phyloP scores from a whole-genome alignment of 768 basidiomycete species.

The Tulasnella sp. region DNA sequence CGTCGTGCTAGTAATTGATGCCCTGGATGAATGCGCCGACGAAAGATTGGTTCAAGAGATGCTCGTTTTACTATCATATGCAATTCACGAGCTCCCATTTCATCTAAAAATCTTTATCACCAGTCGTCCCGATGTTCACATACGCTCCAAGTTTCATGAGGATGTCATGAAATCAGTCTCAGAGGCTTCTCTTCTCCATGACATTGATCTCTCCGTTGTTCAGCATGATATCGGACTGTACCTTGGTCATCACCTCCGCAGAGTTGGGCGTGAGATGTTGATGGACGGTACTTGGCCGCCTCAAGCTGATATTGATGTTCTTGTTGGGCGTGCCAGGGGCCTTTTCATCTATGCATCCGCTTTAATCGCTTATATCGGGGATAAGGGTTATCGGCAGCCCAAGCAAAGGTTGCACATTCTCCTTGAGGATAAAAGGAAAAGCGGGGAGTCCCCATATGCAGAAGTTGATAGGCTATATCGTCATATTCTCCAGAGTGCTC shows the following conservation, averaged over 20 bases:
- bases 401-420: neutral
- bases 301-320: neutral
- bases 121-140: conserved; percentile 24
- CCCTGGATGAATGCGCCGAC: conserved; percentile 27
- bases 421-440: too few species aligned
- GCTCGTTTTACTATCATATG: conserved; percentile 20
- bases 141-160: conserved; percentile 12
- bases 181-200: conserved; percentile 1
- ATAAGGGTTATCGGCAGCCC: neutral
- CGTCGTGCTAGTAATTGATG: conserved; percentile 28
- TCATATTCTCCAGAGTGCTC: neutral
- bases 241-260: conserved; percentile 1
- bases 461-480: neutral
- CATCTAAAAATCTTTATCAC: conserved; percentile 27
- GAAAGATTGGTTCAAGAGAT: conserved; percentile 13
- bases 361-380: neutral
- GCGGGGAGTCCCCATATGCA: neutral
- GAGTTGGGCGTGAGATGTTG: neutral
- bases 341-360: neutral
- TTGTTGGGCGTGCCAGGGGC: neutral
- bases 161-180: neutral
- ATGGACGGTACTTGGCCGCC: neutral
- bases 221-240: conserved; percentile 10
- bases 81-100: conserved; percentile 20
- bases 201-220: conserved; percentile 9